Conservation (phyloP, 257 asterid genomes). For the Echium plantagineum region DNA sequence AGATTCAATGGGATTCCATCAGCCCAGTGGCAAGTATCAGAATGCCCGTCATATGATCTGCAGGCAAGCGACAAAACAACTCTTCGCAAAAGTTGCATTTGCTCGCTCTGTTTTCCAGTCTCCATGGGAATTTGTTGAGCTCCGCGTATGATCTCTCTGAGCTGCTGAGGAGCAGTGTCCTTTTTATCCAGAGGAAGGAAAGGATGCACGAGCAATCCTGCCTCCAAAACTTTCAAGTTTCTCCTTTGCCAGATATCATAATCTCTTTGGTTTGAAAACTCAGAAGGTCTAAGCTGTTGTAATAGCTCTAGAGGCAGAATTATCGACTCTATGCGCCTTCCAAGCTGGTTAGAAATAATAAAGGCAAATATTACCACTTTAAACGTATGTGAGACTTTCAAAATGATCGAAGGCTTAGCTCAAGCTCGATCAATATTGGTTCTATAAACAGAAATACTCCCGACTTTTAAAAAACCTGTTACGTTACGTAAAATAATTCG, state of each 20-base stretch:
- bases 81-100: constrained; percentile 40
- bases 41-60: constrained; percentile 31
- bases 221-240: constrained; percentile 46
- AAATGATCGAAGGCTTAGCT: background rate
- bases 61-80: constrained; percentile 40
- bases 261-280: constrained; percentile 44
- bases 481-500: too few species aligned
- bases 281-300: constrained; percentile 62
- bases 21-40: constrained; percentile 62
- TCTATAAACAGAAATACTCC: background rate
- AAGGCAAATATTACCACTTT: background rate
- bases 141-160: constrained; percentile 28
- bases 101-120: constrained; percentile 44
- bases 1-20: constrained; percentile 59
- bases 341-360: constrained; percentile 31
- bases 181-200: constrained; percentile 41
- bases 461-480: too few species aligned
- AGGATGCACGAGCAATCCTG: constrained; percentile 56
- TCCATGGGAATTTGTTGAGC: constrained; percentile 37
- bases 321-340: constrained; percentile 65
- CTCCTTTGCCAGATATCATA: constrained; percentile 73
- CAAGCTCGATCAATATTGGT: background rate
- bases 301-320: constrained; percentile 69
- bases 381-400: background rate
- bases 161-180: constrained; percentile 24